phyloP scores from a whole-genome alignment of 768 basidiomycete species.

The Pisolithus sp. region DNA sequence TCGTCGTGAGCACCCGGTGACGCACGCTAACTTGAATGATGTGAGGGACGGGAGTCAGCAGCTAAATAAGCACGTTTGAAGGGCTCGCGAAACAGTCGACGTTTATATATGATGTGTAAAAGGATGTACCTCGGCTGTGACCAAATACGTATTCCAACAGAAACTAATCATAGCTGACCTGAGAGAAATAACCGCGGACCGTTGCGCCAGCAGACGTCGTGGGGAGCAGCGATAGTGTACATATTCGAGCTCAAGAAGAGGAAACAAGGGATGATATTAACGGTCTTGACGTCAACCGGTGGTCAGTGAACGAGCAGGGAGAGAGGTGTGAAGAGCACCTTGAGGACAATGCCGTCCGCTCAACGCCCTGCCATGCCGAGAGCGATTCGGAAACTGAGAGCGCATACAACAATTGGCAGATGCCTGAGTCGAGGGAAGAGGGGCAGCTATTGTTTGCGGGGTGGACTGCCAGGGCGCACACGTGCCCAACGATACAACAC shows the following conservation, averaged over 20 bases:
- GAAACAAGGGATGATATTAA: slow-evolving; percentile 79
- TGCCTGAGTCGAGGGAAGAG: slow-evolving; percentile 11
- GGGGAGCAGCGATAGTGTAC: slow-evolving; percentile 72
- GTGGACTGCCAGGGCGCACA: neutral
- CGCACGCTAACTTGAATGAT: too few species aligned
- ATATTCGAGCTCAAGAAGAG: slow-evolving; percentile 87
- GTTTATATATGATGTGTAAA: too few species aligned
- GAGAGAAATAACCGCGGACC: too few species aligned
- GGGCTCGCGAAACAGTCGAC: too few species aligned
- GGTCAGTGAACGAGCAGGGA: neutral
- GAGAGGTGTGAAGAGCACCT: slow-evolving; percentile 37
- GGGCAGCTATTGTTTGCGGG: neutral
- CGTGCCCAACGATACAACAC: slow-evolving; percentile 10
- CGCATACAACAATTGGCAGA: neutral
- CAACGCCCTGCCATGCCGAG: slow-evolving; percentile 53
- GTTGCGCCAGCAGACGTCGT: slow-evolving; percentile 53
- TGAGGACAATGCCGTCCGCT: slow-evolving; percentile 79
- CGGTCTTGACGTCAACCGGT: slow-evolving; percentile 35
- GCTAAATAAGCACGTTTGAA: too few species aligned
- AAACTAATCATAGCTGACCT: too few species aligned
- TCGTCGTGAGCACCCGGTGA: too few species aligned
- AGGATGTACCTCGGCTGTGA: too few species aligned
- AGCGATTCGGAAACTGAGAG: neutral
- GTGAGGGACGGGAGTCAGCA: too few species aligned
- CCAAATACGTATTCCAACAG: too few species aligned